A percentile compares a stretch with the other conserved stretches of the same genome.
These are phyloP conservation scores for Agrocybe chaxingu DNA, from an alignment of 768 basidiomycete species.

Conservation along the genomic window DNA sequence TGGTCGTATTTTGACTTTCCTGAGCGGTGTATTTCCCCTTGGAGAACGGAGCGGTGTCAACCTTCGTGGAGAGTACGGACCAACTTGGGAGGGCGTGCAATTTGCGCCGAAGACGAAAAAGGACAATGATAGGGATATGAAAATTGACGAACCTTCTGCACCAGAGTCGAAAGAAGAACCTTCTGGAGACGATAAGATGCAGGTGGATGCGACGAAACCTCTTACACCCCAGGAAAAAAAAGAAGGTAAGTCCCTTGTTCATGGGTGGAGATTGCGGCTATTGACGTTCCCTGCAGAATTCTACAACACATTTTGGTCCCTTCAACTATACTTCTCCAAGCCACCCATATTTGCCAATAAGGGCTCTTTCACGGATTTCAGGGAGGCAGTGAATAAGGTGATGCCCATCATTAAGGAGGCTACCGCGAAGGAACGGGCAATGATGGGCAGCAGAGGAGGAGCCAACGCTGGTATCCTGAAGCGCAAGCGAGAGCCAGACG, in stretches of 20 bases:
- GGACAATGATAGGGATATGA: slow-evolving; percentile 28
- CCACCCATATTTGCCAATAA: slow-evolving; percentile 65
- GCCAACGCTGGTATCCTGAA: slow-evolving; percentile 44
- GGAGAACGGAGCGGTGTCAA: slow-evolving; percentile 92
- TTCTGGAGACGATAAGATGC: slow-evolving; percentile 52
- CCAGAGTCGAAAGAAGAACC: slow-evolving; percentile 14
- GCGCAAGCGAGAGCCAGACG: slow-evolving; percentile 63
- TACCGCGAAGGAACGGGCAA: slow-evolving; percentile 81
- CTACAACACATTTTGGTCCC: slow-evolving; percentile 78
- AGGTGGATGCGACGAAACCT: slow-evolving; percentile 47
- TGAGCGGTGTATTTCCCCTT: slow-evolving; percentile 82
- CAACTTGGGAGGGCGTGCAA: slow-evolving; percentile 69
- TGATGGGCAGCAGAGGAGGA: slow-evolving; percentile 63
- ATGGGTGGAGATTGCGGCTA: background rate
- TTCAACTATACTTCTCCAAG: slow-evolving; percentile 79
- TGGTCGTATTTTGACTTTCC: slow-evolving; percentile 84
- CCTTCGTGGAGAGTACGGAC: slow-evolving; percentile 76
- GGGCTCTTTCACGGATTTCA: slow-evolving; percentile 58
- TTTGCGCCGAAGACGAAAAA: slow-evolving; percentile 31
- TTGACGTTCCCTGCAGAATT: slow-evolving; percentile 20
- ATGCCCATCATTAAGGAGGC: slow-evolving; percentile 47
- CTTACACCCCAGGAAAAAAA: slow-evolving; percentile 42
- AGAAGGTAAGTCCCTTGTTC: slow-evolving; percentile 40
- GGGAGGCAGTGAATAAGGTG: slow-evolving; percentile 57
- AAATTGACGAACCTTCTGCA: slow-evolving; percentile 21